Evolutionary conservation across 2,329 filamentous ascomycete species (phyloP).

Genomic region (Lasiodiplodia sp.): DNA sequence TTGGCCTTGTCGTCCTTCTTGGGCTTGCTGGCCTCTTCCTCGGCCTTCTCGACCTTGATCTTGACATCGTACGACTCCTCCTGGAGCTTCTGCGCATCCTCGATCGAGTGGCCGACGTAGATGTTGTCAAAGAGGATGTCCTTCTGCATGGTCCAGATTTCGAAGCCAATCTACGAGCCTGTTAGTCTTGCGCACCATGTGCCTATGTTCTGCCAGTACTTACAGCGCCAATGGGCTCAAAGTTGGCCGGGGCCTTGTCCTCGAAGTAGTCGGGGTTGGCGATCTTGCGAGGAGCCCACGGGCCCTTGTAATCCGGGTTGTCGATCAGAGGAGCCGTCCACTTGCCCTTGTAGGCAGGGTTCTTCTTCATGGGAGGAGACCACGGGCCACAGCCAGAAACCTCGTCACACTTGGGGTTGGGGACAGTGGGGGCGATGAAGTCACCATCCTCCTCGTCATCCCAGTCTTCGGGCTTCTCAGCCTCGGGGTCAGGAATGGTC

Average conservation of each 20-base stretch:
- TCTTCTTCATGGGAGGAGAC: constrained; percentile 90
- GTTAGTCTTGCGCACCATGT: constrained; percentile 33
- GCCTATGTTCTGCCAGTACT: constrained; percentile 53
- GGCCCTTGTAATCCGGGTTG: constrained; percentile 97
- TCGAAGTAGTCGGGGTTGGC: constrained; percentile 95
- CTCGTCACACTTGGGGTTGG: constrained; percentile 96
- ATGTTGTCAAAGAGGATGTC: constrained; percentile 99
- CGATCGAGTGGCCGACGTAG: constrained; percentile 97
- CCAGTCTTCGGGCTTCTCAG: constrained; percentile 98
- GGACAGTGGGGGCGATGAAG: constrained; percentile 87
- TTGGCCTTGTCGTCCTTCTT: constrained; percentile 71
- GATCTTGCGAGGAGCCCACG: constrained; percentile 95
- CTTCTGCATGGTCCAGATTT: constrained; percentile 99
- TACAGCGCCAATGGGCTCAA: constrained; percentile 97
- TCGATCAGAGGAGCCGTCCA: constrained; percentile 93
- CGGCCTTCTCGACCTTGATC: constrained; percentile 79
- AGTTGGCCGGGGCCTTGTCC: constrained; percentile 95
- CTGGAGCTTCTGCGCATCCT: constrained; percentile 88
- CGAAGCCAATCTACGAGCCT: constrained; percentile 80
- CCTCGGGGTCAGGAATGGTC: constrained; percentile 88
- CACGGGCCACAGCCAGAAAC: constrained; percentile 93
- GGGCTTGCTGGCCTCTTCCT: constrained; percentile 81
- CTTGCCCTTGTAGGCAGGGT: constrained; percentile 98
- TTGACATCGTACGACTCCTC: constrained; percentile 91
- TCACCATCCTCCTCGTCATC: constrained; percentile 99